Conservation (phyloP, 306 rosid genomes). For the Begonia masoniana region DNA sequence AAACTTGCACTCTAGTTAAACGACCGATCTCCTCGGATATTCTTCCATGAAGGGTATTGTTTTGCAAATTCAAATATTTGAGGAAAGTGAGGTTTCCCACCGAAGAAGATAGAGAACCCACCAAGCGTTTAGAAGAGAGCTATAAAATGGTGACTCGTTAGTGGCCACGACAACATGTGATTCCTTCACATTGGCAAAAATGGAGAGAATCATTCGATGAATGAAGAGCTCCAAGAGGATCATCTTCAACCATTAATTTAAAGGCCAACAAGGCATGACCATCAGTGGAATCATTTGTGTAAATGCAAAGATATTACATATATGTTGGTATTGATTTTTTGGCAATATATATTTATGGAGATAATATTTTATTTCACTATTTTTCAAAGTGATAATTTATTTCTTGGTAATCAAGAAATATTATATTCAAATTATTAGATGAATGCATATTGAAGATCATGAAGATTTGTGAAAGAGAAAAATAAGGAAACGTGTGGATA, state of each 20-base stretch:
- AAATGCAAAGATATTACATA: too few relatives aligned
- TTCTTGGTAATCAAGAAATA: too few relatives aligned
- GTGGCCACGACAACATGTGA: slow-evolving; percentile 1
- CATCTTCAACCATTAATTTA: slow-evolving; percentile 2
- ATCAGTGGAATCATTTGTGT: neutral
- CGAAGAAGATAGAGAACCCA: slow-evolving; percentile 7
- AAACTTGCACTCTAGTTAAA: slow-evolving; percentile 6
- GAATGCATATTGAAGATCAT: too few relatives aligned
- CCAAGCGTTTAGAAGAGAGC: neutral
- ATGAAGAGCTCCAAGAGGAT: neutral
- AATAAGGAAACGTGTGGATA: too few relatives aligned
- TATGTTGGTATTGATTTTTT: too few relatives aligned
- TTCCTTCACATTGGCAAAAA: slow-evolving; percentile 7
- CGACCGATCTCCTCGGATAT: slow-evolving; percentile 36
- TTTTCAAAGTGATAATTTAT: too few relatives aligned
- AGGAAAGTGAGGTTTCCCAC: slow-evolving; percentile 1
- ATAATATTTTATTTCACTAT: too few relatives aligned
- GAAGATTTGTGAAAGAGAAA: too few relatives aligned
- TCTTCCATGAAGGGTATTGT: slow-evolving; percentile 9
- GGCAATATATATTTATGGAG: too few relatives aligned
- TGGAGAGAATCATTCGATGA: slow-evolving; percentile 9
- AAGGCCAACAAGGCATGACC: slow-evolving; percentile 2
- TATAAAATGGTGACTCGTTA: slow-evolving; percentile 4
- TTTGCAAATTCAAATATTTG: neutral
- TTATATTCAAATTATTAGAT: too few relatives aligned